Evolutionary conservation across 192 early-diverging fungal genomes (phyloP).

Genomic region (Paraglomus brasilianum): DNA sequence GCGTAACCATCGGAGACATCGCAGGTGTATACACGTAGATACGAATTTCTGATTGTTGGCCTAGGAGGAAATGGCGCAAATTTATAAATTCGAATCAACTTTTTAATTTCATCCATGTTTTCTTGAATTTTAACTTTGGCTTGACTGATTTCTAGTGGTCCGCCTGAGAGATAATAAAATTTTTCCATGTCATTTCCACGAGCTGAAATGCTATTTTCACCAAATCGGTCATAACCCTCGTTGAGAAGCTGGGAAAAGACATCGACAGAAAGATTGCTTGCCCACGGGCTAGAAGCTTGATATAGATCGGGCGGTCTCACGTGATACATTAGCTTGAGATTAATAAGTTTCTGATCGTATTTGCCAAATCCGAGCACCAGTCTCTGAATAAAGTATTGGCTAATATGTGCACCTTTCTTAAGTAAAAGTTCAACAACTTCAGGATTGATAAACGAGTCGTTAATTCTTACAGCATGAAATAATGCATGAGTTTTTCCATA

Average conservation of each 20-base stretch:
- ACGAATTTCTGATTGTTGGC: conserved; percentile 1
- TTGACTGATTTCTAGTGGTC: not conserved
- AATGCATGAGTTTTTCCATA: no score
- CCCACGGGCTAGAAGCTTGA: not conserved
- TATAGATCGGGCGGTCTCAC: not conserved
- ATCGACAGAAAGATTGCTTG: not conserved
- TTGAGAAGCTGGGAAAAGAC: not conserved
- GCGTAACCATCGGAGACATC: conserved; percentile 19
- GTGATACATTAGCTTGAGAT: conserved; percentile 2
- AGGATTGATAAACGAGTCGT: no score
- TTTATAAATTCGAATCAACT: not conserved
- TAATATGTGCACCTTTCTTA: no score
- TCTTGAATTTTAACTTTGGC: not conserved
- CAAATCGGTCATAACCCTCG: not conserved
- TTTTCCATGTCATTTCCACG: conserved; percentile 23
- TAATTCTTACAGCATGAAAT: no score
- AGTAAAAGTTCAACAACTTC: no score
- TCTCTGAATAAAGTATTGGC: no score
- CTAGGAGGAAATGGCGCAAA: not conserved
- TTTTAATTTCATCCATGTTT: not conserved
- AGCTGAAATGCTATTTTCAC: not conserved
- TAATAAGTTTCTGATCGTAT: conserved; percentile 2
- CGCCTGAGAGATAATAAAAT: not conserved
- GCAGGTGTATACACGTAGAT: no score
- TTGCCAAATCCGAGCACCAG: no score